Conservation (phyloP, 306 rosid genomes). For the Mimosa bimucronata region DNA sequence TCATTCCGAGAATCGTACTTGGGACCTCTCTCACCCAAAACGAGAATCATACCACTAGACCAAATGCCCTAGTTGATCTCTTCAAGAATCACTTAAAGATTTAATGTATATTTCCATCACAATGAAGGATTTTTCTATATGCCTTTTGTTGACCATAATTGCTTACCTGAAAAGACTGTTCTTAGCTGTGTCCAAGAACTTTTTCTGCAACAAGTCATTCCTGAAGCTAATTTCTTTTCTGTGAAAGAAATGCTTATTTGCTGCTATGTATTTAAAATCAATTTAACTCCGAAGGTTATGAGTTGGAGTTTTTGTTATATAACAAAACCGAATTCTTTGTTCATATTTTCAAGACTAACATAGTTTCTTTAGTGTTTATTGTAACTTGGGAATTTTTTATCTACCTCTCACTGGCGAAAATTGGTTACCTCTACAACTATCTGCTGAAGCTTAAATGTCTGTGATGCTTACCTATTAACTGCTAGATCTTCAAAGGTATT, state of each 20-base stretch:
- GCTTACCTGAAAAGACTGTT: background rate
- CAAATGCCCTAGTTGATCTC: conserved; percentile 44
- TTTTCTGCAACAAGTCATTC: background rate
- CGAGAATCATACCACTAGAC: conserved; percentile 62
- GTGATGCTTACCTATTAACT: background rate
- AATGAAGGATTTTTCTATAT: background rate
- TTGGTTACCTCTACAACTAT: background rate
- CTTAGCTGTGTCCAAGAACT: background rate
- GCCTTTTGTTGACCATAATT: background rate
- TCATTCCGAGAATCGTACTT: conserved; percentile 53
- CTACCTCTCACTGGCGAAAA: background rate
- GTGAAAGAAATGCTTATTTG: background rate
- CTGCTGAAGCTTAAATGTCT: background rate
- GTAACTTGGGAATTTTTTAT: background rate
- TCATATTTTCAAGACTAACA: no score
- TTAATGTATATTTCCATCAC: background rate
- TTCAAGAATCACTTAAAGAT: background rate
- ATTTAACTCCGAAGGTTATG: background rate
- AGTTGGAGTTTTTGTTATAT: background rate
- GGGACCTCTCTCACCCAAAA: conserved; percentile 61
- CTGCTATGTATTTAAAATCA: background rate
- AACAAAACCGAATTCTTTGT: no score
- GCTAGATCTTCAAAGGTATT: background rate
- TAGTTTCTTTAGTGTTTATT: background rate
- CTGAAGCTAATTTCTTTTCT: background rate